Percentiles rank a stretch among this genome's conserved stretches.
Evolutionary conservation across 1,284 basidiomycete species (phyloP).

Genomic region (Cystobasidium sp.): DNA sequence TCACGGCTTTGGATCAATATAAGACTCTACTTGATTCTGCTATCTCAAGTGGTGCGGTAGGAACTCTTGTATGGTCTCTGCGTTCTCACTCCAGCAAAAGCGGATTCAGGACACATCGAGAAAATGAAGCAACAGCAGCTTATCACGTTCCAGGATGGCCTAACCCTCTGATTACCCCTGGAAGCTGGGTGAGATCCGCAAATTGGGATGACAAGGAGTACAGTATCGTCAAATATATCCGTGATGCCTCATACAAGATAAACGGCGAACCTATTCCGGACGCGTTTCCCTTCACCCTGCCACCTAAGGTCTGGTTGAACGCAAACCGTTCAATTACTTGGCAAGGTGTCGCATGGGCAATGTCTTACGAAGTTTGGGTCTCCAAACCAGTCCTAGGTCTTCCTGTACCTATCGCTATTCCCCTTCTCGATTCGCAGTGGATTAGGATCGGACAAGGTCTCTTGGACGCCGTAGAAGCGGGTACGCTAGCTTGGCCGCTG

Average conservation of each 20-base stretch:
- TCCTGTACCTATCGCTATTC: too few relatives aligned
- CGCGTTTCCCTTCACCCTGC: constrained; percentile 1
- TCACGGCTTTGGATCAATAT: constrained; percentile 48
- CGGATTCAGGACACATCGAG: constrained; percentile 52
- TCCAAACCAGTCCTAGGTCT: not conserved
- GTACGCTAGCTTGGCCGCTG: too few relatives aligned
- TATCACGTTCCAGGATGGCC: constrained; percentile 44
- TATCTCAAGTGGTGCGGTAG: constrained; percentile 48
- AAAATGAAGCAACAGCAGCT: constrained; percentile 34
- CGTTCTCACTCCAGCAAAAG: constrained; percentile 52
- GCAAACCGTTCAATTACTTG: constrained; percentile 11
- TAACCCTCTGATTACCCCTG: constrained; percentile 5
- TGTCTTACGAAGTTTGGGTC: constrained; percentile 41
- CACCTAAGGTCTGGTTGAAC: constrained; percentile 31
- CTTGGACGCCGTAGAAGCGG: too few relatives aligned
- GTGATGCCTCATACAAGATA: constrained; percentile 35
- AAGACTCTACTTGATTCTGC: constrained; percentile 46
- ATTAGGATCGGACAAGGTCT: too few relatives aligned
- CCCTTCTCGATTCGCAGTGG: too few relatives aligned
- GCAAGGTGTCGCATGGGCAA: constrained; percentile 42
- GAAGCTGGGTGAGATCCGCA: constrained; percentile 1
- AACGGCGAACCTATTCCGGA: constrained; percentile 30
- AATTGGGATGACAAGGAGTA: constrained; percentile 42
- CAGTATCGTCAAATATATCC: constrained; percentile 26
- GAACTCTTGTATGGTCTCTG: constrained; percentile 54